A percentile compares a stretch with the other conserved stretches of the same genome.
Conservation (phyloP, 805 yeast species). For the Candida xyloterini region DNA sequence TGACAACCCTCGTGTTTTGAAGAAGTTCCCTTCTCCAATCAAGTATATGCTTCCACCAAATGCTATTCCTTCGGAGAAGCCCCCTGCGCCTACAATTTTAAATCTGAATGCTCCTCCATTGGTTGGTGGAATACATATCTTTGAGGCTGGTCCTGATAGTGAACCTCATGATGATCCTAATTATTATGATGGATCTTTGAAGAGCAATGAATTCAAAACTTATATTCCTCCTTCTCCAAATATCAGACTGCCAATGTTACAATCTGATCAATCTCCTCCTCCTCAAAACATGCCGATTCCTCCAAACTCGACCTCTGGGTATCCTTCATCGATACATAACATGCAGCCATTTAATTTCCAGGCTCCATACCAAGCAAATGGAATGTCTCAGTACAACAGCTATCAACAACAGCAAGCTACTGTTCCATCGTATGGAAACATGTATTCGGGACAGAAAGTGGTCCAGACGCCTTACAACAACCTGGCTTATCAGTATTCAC, state of each 20-base stretch:
- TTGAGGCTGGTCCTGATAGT: conserved; percentile 62
- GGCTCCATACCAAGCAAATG: conserved; percentile 9
- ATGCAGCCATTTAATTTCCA: conserved; percentile 14
- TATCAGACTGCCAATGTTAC: conserved; percentile 23
- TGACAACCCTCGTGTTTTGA: conserved; percentile 57
- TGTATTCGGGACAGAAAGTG: conserved; percentile 27
- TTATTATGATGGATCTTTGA: conserved; percentile 35
- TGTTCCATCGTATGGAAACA: conserved; percentile 12
- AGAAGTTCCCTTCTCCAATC: conserved; percentile 81
- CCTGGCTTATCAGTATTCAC: conserved; percentile 30
- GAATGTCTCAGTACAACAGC: conserved; percentile 8
- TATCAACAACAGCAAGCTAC: conserved; percentile 13
- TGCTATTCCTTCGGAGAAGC: conserved; percentile 68
- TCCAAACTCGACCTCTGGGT: conserved; percentile 2
- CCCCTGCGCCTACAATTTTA: conserved; percentile 81
- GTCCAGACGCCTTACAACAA: conserved; percentile 33
- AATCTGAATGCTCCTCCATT: conserved; percentile 91
- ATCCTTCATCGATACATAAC: conserved; percentile 4
- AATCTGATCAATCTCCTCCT: conserved; percentile 18
- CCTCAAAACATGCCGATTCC: conserved; percentile 16
- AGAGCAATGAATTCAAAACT: conserved; percentile 27
- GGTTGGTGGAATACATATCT: conserved; percentile 82
- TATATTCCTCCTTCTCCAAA: conserved; percentile 32
- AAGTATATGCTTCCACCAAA: conserved; percentile 71
- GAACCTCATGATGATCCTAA: conserved; percentile 66